phyloP scores from a whole-genome alignment of 306 rosid species.

The Ziziphus jujuba region DNA sequence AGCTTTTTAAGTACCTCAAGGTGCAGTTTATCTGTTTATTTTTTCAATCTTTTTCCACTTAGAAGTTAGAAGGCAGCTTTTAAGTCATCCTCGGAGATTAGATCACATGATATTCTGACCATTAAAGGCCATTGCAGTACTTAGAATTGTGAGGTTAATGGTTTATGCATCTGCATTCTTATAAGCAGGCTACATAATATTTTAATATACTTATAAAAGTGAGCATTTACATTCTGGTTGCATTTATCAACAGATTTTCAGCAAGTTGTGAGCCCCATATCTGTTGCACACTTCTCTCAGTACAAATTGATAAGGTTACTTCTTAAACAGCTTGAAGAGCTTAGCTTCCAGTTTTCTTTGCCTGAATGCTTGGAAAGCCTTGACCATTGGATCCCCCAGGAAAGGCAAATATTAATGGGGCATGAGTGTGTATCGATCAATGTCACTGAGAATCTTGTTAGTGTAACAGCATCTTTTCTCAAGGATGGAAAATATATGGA shows the following conservation, averaged over 20 bases:
- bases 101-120: background rate
- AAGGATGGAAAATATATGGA: slow-evolving; percentile 51
- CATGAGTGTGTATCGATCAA: slow-evolving; percentile 75
- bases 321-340: slow-evolving; percentile 61
- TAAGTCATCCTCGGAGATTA: background rate
- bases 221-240: slow-evolving; percentile 29
- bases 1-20: slow-evolving; percentile 68
- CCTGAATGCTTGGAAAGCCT: slow-evolving; percentile 46
- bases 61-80: background rate
- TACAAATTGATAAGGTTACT: slow-evolving; percentile 66
- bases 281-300: slow-evolving; percentile 91
- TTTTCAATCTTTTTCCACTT: slow-evolving; percentile 1
- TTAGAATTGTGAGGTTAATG: no score
- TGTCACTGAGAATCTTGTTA: slow-evolving; percentile 45
- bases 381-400: slow-evolving; percentile 25
- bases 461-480: slow-evolving; percentile 54
- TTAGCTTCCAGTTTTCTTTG: slow-evolving; percentile 48
- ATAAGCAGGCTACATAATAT: background rate
- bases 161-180: background rate
- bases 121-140: background rate
- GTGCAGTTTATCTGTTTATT: slow-evolving; percentile 41
- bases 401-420: slow-evolving; percentile 64
- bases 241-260: slow-evolving; percentile 67
- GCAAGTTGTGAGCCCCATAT: slow-evolving; percentile 76
- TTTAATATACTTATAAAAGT: background rate